These are phyloP conservation scores for Takashimella koratensis DNA, from an alignment of 1,284 basidiomycete genomes.

Conservation along the genomic window DNA sequence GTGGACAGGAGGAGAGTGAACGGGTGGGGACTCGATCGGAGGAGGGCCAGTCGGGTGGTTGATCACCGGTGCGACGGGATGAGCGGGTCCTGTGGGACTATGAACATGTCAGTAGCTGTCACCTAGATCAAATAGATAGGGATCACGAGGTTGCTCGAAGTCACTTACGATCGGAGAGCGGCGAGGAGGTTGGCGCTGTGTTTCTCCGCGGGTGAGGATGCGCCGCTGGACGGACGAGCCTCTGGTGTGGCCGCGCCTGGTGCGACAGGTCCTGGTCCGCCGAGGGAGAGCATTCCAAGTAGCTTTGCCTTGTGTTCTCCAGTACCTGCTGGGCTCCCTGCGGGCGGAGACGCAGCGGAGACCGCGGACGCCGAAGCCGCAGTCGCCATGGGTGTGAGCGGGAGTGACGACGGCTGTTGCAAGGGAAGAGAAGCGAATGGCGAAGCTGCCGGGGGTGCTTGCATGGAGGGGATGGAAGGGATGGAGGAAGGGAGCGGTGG, in stretches of 20 bases:
- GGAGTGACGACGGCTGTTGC: not conserved
- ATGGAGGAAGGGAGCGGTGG: conserved; percentile 6
- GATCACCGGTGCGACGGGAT: conserved; percentile 4
- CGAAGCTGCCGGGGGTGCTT: not conserved
- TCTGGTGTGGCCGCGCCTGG: conserved; percentile 2
- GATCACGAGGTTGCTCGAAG: not conserved
- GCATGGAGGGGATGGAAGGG: conserved; percentile 2
- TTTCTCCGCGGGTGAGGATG: not conserved
- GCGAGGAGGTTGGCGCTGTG: conserved; percentile 5
- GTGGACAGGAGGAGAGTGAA: conserved; percentile 4
- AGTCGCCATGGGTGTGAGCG: not conserved
- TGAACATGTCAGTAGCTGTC: too few relatives aligned
- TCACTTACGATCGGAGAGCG: conserved; percentile 11
- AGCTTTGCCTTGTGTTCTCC: conserved; percentile 15
- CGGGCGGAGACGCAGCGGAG: conserved; percentile 2
- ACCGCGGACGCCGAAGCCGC: not conserved
- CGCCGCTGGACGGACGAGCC: conserved; percentile 5
- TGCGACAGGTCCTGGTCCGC: not conserved
- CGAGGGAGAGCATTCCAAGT: conserved; percentile 14
- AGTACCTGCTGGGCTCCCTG: not conserved
- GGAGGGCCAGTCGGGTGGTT: conserved; percentile 4
- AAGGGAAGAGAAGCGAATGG: not conserved
- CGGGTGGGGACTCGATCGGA: conserved; percentile 2
- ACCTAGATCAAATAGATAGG: too few relatives aligned
- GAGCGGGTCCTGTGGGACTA: not conserved